These are phyloP conservation scores for Hanseniaspora gamundiae DNA, from an alignment of 1,139 yeast genomes.

Conservation along the genomic window DNA sequence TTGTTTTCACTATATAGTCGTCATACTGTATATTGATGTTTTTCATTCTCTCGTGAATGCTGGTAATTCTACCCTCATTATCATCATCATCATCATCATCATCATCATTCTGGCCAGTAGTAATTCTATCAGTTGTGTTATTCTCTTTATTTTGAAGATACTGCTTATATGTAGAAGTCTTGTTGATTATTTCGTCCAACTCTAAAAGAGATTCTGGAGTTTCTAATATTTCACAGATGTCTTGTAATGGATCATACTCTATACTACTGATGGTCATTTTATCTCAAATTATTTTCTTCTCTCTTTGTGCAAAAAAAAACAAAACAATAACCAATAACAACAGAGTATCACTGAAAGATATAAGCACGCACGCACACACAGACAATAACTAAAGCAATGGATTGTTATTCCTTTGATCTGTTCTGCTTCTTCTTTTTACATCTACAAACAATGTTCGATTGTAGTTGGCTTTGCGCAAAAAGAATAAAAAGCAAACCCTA, in stretches of 20 bases:
- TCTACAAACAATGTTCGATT: too few species aligned
- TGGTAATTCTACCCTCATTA: constrained; percentile 5
- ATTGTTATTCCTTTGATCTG: too few species aligned
- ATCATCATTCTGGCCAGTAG: constrained; percentile 19
- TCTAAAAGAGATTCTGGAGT: constrained; percentile 35
- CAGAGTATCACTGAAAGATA: too few species aligned
- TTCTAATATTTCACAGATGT: constrained; percentile 27
- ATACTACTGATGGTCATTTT: constrained; percentile 9
- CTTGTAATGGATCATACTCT: constrained; percentile 31
- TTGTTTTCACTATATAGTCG: constrained; percentile 36
- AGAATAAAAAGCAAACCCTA: neutral
- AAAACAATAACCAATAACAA: too few species aligned
- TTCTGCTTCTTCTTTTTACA: too few species aligned
- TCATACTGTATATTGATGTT: neutral
- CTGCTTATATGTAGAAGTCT: constrained; percentile 34
- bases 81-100: constrained; percentile 12
- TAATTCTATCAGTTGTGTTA: too few species aligned
- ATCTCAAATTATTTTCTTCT: too few species aligned
- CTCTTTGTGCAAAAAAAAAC: neutral
- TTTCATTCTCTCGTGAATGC: neutral
- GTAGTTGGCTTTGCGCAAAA: too few species aligned
- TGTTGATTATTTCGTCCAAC: constrained; percentile 34
- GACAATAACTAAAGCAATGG: too few species aligned
- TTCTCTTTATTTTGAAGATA: constrained; percentile 31
- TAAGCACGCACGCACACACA: too few species aligned